Conservation (phyloP, 1,139 yeast species). For the Chernovozyma aurita region DNA sequence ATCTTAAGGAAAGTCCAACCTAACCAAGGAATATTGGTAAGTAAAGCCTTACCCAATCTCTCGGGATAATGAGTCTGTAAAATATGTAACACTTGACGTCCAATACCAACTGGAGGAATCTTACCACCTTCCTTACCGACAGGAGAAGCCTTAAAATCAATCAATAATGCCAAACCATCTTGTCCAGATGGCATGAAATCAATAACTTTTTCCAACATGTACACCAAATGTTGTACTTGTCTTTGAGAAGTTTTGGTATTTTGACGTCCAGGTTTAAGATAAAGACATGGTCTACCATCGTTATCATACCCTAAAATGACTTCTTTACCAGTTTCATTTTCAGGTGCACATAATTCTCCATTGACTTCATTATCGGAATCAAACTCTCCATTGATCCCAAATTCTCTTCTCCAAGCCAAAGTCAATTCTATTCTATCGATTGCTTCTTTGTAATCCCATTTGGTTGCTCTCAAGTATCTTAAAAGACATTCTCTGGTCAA, state of each 20-base stretch:
- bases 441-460: slow-evolving; percentile 39
- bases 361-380: slow-evolving; percentile 33
- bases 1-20: slow-evolving; percentile 46
- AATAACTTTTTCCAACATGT: slow-evolving; percentile 44
- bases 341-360: slow-evolving; percentile 27
- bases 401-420: slow-evolving; percentile 46
- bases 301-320: slow-evolving; percentile 44
- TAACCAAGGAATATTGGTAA: slow-evolving; percentile 45
- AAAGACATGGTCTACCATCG: slow-evolving; percentile 45
- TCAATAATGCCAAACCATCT: slow-evolving; percentile 43
- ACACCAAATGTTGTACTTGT: slow-evolving; percentile 48
- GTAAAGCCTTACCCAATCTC: slow-evolving; percentile 43
- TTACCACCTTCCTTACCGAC: slow-evolving; percentile 54
- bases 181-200: slow-evolving; percentile 49
- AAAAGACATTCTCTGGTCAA: slow-evolving; percentile 45
- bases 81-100: slow-evolving; percentile 69
- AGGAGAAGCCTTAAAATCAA: slow-evolving; percentile 44
- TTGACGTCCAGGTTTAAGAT: slow-evolving; percentile 47
- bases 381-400: slow-evolving; percentile 31
- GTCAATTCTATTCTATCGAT: slow-evolving; percentile 40
- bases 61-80: slow-evolving; percentile 55
- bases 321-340: slow-evolving; percentile 46
- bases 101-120: slow-evolving; percentile 78
- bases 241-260: slow-evolving; percentile 40
- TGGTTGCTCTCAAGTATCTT: slow-evolving; percentile 44